Base-by-base conservation (phyloP, 108 stramenopile species). In the Schizochytrium sp. region DNA sequence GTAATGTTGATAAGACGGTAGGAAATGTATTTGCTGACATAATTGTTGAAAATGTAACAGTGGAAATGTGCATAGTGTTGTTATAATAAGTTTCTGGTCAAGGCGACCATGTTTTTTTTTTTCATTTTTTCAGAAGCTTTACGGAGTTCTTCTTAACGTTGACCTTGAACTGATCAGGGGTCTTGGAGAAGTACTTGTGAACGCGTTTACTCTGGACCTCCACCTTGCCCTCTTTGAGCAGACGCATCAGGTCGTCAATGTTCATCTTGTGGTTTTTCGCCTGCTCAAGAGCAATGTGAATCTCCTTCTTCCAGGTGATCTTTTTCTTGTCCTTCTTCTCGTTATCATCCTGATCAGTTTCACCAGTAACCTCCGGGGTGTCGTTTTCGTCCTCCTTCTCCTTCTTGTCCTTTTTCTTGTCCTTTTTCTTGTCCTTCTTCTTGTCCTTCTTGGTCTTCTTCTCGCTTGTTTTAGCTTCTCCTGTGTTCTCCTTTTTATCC, bases 321-420 rank as follows among this genome's bases (percentile, higher is more conserved):
- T 72, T 49, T 13, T 88, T 60, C 60, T 17, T 40, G 4, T 56
- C 41, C 46, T 38, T 15, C 72, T 8, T 76, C 8, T 76, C 53
- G 12, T 41, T 0, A 49, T 19, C 72, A 49, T 10, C 72, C 17
- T n/a, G 10, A 15, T 72, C 19, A 41, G 7, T 10, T 28, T n/a
- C 38, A 76, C 47, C 46, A 50, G 19, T 50, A 19, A 5, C 13
- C 45, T 50, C 2, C 47, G 73, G 19, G 19, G 49, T 87, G 50
- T 19, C 38, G 53, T 61, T 8, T 8, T 59, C 88, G 13, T 46
- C 69, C 28, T 17, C 61, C n/a, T 89, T 72, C 41, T 57, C 56
- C 45, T 8, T 59, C 90, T 88, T 88, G 56, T 88, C 83, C 56
- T 92, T 87, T 55, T 90, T 53, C 87, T 19, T 50, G 60, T 4